These are phyloP conservation scores for Papiliotrema nemorosa DNA, from an alignment of 1,284 basidiomycete genomes.

Conservation along the genomic window DNA sequence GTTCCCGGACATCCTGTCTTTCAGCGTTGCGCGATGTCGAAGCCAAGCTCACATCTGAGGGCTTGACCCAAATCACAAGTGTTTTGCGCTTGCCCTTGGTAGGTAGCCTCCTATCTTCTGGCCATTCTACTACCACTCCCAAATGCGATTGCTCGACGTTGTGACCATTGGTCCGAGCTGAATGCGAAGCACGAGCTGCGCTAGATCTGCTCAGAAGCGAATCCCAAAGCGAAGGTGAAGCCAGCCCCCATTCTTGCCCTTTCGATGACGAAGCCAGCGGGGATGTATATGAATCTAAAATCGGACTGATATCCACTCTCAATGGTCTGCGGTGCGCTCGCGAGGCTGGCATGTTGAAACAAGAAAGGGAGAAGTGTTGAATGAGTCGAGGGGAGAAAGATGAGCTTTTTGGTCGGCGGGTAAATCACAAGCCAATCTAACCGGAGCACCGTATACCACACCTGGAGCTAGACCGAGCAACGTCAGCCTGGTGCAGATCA, in stretches of 20 bases:
- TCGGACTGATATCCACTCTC: not conserved
- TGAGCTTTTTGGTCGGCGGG: too few relatives aligned
- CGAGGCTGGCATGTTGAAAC: not conserved
- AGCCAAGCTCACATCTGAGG: conserved; percentile 1
- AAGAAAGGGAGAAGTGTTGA: too few relatives aligned
- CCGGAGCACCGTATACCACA: too few relatives aligned
- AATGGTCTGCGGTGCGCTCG: not conserved
- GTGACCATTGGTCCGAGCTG: not conserved
- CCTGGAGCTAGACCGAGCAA: too few relatives aligned
- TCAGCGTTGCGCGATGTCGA: not conserved
- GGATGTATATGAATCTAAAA: not conserved
- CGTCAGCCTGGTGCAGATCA: too few relatives aligned
- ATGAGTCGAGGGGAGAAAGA: too few relatives aligned
- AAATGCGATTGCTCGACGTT: not conserved
- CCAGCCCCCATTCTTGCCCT: not conserved
- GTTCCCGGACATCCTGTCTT: not conserved
- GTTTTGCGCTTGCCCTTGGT: conserved; percentile 12
- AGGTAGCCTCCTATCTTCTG: conserved; percentile 18
- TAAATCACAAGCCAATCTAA: too few relatives aligned
- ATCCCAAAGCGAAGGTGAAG: not conserved
- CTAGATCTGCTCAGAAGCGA: not conserved
- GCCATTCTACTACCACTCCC: conserved; percentile 23
- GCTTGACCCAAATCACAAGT: conserved; percentile 24
- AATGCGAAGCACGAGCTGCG: not conserved
- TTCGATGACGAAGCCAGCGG: not conserved